Base-by-base conservation (phyloP, 371 early-diverging fungal species). In the Gilbertella persicaria region DNA sequence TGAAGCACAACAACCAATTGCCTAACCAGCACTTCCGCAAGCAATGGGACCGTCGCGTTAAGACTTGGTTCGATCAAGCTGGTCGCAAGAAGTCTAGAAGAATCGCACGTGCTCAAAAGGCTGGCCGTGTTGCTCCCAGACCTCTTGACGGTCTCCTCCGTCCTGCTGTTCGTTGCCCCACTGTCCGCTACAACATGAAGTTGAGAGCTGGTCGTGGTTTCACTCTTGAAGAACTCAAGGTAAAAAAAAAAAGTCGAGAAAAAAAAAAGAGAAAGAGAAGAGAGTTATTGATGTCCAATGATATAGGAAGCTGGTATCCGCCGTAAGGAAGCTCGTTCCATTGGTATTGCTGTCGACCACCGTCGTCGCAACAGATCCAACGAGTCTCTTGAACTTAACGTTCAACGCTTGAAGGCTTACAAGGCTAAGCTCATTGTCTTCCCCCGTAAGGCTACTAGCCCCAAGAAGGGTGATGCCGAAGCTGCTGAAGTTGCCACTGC, bases 31-130 rank as follows among this genome's bases (percentile, higher is more conserved):
- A 99, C 77, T 96, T 98, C 91, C 97, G 93, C 80, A 99, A 99
- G 91, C 92, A 97, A 83, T 97, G 99, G 94, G 91, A 95, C 78
- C 76, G 83, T 61, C 95, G 93, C 67, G 97, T 98, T 64, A 94
- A 93, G 89, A 97, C 97, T 65, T 99, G 99, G 98, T 99, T 99
- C 87, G 88, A 98, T 83, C 99, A 99, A 84, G 92, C 99, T 65
- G 94, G 94, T 61, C 91, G 91, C 71, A 96, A 95, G 88, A 87
- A 88, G 83, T 79, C 91, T 64, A 86, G 99, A 71, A 85, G 95
- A 60, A 73, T 89, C 47, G 84, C 84, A 55, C 90, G 99, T 67
- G 79, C 88, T 72, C 85, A 88, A 78, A 99, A 99, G 93, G 99
- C 99, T 55, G 93, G 93, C 66, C 80, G 79, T 66, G 87, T 97